Evolutionary conservation across 805 yeast genomes (phyloP), one percentile per base, ranked within the genome.

Genomic region (Cyberlindnera amylophila): DNA sequence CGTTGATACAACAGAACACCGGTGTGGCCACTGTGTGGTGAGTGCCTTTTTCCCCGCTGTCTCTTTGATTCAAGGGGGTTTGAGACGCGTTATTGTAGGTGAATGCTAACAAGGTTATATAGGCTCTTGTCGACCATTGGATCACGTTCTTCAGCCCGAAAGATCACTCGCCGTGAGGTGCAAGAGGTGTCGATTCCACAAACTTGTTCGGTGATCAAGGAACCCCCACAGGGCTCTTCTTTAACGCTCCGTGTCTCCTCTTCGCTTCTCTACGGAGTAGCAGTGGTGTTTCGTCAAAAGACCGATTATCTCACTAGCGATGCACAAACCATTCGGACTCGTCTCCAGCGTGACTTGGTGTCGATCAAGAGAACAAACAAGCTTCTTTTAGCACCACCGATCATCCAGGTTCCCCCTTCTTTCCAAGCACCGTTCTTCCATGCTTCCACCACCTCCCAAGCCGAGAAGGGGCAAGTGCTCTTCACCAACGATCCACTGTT

Each of bases 201-300:
- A n/a, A 58, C 71, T 0, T 72, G 78, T 45, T 49, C 52, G 4
- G 55, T 54, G 6, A 58, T 62, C 33, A 46, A 52, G 27, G 38
- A 49, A 7, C 55, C 61, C 1, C 55, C 61, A 4, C 37, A 33
- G 12, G 44, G 14, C 45, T 49, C 14, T 19, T 13, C 18, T 41
- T 57, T 55, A 34, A 55, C 59, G 1, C 44, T 64, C 2, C 49
- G 75, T 24, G 47, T 67, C 12, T 57, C 66, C 0, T 71, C 78
- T 0, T 69, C 57, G 36, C 50, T 75, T 7, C 53, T 75, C 28
- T 65, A 72, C 46, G 81, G 81, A 1, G 61, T 74, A 4, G 61
- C 77, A 1, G 44, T 75, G 29, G 57, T 71, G 31, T 72, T 71
- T 53, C 73, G 66, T 43, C 71, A 72, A 21, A 75, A 80, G 53